Conservation (phyloP, 2,329 filamentous ascomycete genomes). For the Fusarium verrucosum region DNA sequence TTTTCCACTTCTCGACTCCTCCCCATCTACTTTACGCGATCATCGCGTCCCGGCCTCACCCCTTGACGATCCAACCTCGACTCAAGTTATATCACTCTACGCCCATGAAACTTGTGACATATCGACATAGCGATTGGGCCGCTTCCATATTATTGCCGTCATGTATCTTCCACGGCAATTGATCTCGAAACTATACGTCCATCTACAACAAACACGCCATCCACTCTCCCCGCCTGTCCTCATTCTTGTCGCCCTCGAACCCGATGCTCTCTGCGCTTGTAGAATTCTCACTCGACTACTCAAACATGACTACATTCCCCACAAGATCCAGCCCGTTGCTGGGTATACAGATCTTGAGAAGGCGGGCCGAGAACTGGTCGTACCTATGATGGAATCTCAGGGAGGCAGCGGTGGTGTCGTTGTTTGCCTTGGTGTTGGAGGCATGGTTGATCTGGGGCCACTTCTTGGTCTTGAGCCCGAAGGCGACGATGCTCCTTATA, state of each 20-base stretch:
- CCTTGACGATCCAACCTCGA: constrained; percentile 11
- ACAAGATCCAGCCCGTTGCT: constrained; percentile 94
- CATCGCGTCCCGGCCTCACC: constrained; percentile 27
- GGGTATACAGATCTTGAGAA: constrained; percentile 90
- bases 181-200: constrained; percentile 89
- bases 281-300: constrained; percentile 93
- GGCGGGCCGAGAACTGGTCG: constrained; percentile 80
- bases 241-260: constrained; percentile 91
- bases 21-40: constrained; percentile 35
- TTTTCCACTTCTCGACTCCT: neutral
- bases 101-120: constrained; percentile 41
- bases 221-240: constrained; percentile 91
- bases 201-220: constrained; percentile 86
- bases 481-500: constrained; percentile 72
- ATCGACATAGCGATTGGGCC: constrained; percentile 25
- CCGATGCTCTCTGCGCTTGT: constrained; percentile 94
- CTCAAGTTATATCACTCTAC: constrained; percentile 15
- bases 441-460: constrained; percentile 85
- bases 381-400: constrained; percentile 84
- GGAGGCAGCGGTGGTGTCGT: constrained; percentile 90
- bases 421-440: constrained; percentile 91
- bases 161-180: constrained; percentile 97
- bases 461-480: constrained; percentile 76
- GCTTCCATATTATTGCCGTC: constrained; percentile 37
- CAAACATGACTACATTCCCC: constrained; percentile 96